Base-by-base conservation (phyloP, 257 asterid species). In the Cynanchum wilfordii region DNA sequence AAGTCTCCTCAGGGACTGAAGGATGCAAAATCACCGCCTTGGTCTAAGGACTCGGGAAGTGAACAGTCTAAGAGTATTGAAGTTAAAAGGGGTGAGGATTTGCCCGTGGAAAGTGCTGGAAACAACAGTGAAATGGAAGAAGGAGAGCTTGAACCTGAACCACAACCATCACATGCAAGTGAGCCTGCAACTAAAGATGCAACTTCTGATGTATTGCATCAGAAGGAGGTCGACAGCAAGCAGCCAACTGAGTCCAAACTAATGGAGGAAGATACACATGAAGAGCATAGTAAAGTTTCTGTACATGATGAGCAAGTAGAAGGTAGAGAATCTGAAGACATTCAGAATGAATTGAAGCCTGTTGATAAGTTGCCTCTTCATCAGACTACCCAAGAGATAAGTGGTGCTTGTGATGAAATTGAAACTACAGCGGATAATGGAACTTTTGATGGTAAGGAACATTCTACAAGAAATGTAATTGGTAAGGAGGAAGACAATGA, bases 61-160 rank as follows among this genome's bases (percentile, higher is more conserved):
- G 99, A 91, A 85, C 95, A 85, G 71, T 86, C 97, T 3, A 91
- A 83, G 92, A 90, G 95, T 82, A 83, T 86, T 47, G 98, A 91
- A 77, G 76, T 87, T 66, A 88, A 87, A 88, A 87, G 75, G 79
- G 76, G 73, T 75, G 99, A 87, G 20, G 92, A 86, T 62, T 72
- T 83, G 81, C 94, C 83, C 0, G 85, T 83, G 65, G 95, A 90
- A 76, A 88, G 88, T 72, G 80, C 84, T 68, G 89, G 90, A 30
- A 87, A 80, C 66, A 82, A 90, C 81, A 85, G 90, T 76, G 99
- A 94, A 77, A 88, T 86, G 77, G 99, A 94, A 77, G 99, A 94
- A 83, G 99, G 99, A 76, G 99, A 94, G 77, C 85, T 94, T 74
- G 98, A 88, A 71, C 99, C 98, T 38, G 99, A 94, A 65, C 96